These are phyloP conservation scores for Dalbergia oliveri DNA, from an alignment of 306 rosid species.

Conservation along the genomic window DNA sequence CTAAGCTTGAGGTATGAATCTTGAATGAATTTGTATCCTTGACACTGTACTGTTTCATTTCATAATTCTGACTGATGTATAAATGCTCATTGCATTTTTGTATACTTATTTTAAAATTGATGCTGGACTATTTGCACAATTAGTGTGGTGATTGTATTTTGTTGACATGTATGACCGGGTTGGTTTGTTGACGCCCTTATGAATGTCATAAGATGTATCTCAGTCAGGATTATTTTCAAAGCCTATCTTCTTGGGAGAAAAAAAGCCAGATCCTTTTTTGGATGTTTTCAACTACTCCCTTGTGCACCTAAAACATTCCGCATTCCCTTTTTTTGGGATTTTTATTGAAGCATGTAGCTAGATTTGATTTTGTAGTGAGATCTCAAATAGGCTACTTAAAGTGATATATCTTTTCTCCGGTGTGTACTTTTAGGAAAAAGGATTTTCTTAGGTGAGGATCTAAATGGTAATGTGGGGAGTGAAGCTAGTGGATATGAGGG, in stretches of 20 bases:
- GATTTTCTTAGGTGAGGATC: too few relatives aligned
- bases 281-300: not conserved
- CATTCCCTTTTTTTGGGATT: not conserved
- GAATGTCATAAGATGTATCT: slow-evolving; percentile 22
- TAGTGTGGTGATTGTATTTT: too few relatives aligned
- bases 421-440: not conserved
- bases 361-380: not conserved
- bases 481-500: too few relatives aligned
- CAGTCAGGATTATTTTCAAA: slow-evolving; percentile 25
- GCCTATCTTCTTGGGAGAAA: not conserved
- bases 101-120: too few relatives aligned
- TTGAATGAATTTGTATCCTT: slow-evolving; percentile 1
- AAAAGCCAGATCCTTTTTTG: slow-evolving; percentile 6
- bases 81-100: too few relatives aligned
- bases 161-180: too few relatives aligned
- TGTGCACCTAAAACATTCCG: not conserved
- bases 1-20: slow-evolving; percentile 82
- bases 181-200: not conserved
- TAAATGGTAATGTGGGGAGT: too few relatives aligned
- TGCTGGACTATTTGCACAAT: too few relatives aligned
- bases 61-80: too few relatives aligned
- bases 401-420: not conserved
- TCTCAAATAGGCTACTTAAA: slow-evolving; percentile 9
- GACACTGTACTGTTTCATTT: slow-evolving; percentile 14
- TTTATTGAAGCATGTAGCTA: slow-evolving; percentile 5